Base-by-base conservation (phyloP, 306 rosid genomes). In the Pterocarpus santalinus region DNA sequence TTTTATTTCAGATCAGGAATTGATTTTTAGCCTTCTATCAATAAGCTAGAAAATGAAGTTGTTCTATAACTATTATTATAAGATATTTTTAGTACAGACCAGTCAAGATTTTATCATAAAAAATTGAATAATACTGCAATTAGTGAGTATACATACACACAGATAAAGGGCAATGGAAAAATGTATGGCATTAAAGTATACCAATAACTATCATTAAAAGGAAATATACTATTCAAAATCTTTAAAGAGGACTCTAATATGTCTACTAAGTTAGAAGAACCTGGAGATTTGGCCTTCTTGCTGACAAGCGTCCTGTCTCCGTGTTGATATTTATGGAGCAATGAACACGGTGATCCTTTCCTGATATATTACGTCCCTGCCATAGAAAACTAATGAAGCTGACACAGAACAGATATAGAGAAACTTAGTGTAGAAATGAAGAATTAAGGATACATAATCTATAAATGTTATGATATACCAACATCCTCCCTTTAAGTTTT, bases 261-360 rank as follows among this genome's bases (percentile, higher is more conserved):
- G 76, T 38, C 67, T 64, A 57, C 39, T 33, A 65, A 76, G 60
- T 53, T 33, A 68, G 22, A 47, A 71, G 81, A 83, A 95, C 99
- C 99, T 95, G 99, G 80, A 95, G 87, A 86, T 82, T 95, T 33
- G 98, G 99, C 73, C 98, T 89, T 83, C 99, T 94, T 71, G 99
- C 99, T 65, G 97, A 95, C 81, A 95, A 87, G 46, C 97, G 97
- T 76, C 99, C 98, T 2, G 98, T 95, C 92, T 95, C 98, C 0
- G 98, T 93, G 85, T 93, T 95, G 84, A 93, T 91, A 85, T 91
- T 95, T 64, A 95, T 75, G 33, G 99, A 95, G 81, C 97, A 93
- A 90, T 95, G 99, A 79, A 95, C 84, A 61, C 97, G 97, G 15
- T 79, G 82, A 76, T 95, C 92, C 83, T 78, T 90, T 77, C 98